Evolutionary conservation across 768 basidiomycete species (phyloP), one percentile per base, ranked within the genome.

Genomic region (Infundibulicybe gibba): DNA sequence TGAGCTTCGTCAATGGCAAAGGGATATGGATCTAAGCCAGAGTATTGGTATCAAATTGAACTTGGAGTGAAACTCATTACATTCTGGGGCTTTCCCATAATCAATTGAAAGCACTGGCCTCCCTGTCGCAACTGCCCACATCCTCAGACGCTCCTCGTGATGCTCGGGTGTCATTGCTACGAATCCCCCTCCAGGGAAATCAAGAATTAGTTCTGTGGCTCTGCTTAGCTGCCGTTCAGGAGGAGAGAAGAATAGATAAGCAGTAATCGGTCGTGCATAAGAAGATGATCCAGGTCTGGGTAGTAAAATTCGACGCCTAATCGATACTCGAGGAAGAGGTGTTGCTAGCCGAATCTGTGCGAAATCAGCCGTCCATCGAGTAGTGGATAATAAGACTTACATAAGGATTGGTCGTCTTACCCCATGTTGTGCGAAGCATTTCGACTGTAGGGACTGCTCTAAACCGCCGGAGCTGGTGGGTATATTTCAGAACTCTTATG

Each of bases 11-110:
- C 94, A 50, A 94, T 86, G 4, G 94, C 93, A 64, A 89, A 98
- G 0, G 97, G 97, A 64, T 93, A 99, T 11, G 95, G 97, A 73
- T 97, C 95, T 94, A 43, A 16, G 45, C 20, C 21, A 40, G 37
- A 37, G 16, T n/a, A 35, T 40, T 46, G 14, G 40, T 17, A 21
- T 31, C 25, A 32, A 13, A 25, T 15, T 34, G 10, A 46, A 32
- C 51, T 44, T 41, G 48, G 35, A 49, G 53, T 32, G 32, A 38
- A 32, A 16, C 32, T 40, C 10, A 41, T 64, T 61, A 93, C 92
- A 95, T 75, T 97, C 94, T 5, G 94, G 94, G 17, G 94, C 90
- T 67, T 98, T 99, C 31, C 94, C 92, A 63, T 98, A 98, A 51
- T 98, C 92, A 40, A 98, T 77, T 10, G 90, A 76, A 33, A 98